Base-by-base conservation (phyloP, 345 rosid genomes). In the Eucalyptus rudis region DNA sequence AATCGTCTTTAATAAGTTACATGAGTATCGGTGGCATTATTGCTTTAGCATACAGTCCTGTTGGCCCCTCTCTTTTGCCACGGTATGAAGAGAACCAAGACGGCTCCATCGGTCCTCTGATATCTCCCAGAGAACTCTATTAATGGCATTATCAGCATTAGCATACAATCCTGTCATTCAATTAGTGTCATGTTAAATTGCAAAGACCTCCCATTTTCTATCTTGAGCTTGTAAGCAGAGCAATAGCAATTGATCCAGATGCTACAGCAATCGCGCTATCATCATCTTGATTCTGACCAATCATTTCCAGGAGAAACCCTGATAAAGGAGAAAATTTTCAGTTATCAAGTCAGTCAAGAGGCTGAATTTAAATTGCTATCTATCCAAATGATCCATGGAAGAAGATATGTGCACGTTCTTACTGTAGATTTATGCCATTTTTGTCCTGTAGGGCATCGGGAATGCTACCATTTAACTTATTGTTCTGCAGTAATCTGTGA, bases 401-500 rank as follows among this genome's bases (percentile, higher is more conserved):
- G 58, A 43, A 89, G 49, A 86, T 49, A 51, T 44, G 50, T 62
- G 24, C 33, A 50, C 7, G 24, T 86, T 89, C 97, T 89, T 93
- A 96, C 99, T 92, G 92, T 80, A 96, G 90, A 43, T 90, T 92
- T 89, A 95, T 27, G 90, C 93, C 95, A 16, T 85, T 81, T 90
- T 66, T 95, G 43, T 89, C 81, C 86, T 58, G 90, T 71, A 96
- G 91, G 13, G 90, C 88, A 14, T 85, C 79, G 17, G 99, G 98
- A 88, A 96, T 81, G 92, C 89, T 90, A n/a, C 97, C 97, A 5
- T 90, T 89, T 36, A 98, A 91, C 87, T 92, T 93, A 92, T 96
- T 96, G 89, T 94, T 93, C 88, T 95, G 95, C 88, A 96, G 91
- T 87, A 91, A 93, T 93, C 99, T 97, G 97, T 90, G 52, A 54